Evolutionary conservation across 768 basidiomycete genomes (phyloP).

Genomic region (Lyophyllum decastes): DNA sequence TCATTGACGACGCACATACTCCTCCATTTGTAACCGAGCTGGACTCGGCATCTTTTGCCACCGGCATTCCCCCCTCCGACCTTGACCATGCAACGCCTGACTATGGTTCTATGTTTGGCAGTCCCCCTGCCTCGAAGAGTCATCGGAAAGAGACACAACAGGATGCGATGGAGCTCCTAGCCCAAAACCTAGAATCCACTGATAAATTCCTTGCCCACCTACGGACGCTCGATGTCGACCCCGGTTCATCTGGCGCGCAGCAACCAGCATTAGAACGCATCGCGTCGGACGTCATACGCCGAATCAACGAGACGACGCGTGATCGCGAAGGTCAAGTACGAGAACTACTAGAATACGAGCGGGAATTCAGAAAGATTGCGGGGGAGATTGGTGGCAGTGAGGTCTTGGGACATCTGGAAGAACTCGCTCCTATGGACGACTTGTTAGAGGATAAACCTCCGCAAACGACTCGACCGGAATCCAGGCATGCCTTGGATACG

Average conservation of each 20-base stretch:
- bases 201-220: constrained; percentile 77
- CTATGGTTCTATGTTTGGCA: constrained; percentile 48
- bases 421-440: constrained; percentile 49
- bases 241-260: constrained; percentile 33
- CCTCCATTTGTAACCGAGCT: constrained; percentile 49
- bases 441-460: constrained; percentile 37
- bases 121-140: constrained; percentile 32
- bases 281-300: constrained; percentile 76
- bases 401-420: constrained; percentile 68
- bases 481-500: constrained; percentile 27
- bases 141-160: constrained; percentile 32
- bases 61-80: constrained; percentile 27
- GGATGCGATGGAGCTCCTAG: constrained; percentile 74
- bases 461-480: constrained; percentile 17
- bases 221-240: constrained; percentile 64
- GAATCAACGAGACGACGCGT: constrained; percentile 71
- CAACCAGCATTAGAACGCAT: constrained; percentile 62
- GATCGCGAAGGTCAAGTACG: constrained; percentile 84
- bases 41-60: constrained; percentile 28
- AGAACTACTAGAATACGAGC: constrained; percentile 74
- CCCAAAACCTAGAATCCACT: constrained; percentile 74
- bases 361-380: constrained; percentile 76
- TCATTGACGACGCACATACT: constrained; percentile 28
- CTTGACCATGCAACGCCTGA: constrained; percentile 31
- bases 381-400: constrained; percentile 79